These are phyloP conservation scores for Wickerhamomyces pijperi DNA, from an alignment of 805 yeast genomes.

Conservation along the genomic window DNA sequence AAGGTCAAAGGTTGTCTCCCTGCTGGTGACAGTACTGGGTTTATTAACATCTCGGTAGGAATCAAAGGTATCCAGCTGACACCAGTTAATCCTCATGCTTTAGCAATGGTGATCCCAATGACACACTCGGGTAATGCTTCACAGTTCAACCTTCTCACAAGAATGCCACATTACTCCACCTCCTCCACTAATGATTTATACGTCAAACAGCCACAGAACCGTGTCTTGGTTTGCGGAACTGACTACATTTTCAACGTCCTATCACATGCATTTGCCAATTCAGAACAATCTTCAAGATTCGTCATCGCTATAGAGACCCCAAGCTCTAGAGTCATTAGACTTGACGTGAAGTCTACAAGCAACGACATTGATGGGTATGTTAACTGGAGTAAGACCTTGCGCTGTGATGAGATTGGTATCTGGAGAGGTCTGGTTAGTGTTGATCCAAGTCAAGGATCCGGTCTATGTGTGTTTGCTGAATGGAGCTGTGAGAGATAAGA, in stretches of 20 bases:
- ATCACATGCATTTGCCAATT: slow-evolving; percentile 9
- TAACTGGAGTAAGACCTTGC: slow-evolving; percentile 47
- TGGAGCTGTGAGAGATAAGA: slow-evolving; percentile 48
- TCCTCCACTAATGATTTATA: slow-evolving; percentile 61
- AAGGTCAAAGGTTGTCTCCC: slow-evolving; percentile 79
- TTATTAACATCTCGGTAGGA: slow-evolving; percentile 66
- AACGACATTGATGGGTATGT: background rate
- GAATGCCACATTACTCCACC: slow-evolving; percentile 62
- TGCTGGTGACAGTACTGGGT: slow-evolving; percentile 53
- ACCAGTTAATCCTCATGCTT: slow-evolving; percentile 48
- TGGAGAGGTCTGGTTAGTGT: slow-evolving; percentile 80
- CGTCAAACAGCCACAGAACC: slow-evolving; percentile 75
- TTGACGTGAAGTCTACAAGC: slow-evolving; percentile 41
- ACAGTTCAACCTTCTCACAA: slow-evolving; percentile 55
- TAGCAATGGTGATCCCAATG: slow-evolving; percentile 65
- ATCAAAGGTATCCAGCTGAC: slow-evolving; percentile 47
- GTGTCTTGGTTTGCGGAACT: slow-evolving; percentile 41
- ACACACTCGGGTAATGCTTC: slow-evolving; percentile 58
- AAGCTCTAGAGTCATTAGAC: slow-evolving; percentile 60
- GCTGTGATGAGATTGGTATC: slow-evolving; percentile 60
- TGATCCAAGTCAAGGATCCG: slow-evolving; percentile 45
- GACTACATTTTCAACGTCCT: slow-evolving; percentile 54
- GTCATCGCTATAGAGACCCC: slow-evolving; percentile 75
- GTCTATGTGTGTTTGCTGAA: slow-evolving; percentile 86
- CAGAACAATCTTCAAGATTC: slow-evolving; percentile 22